These are phyloP conservation scores for Floccularia luteovirens DNA, from an alignment of 768 basidiomycete species.

Conservation along the genomic window DNA sequence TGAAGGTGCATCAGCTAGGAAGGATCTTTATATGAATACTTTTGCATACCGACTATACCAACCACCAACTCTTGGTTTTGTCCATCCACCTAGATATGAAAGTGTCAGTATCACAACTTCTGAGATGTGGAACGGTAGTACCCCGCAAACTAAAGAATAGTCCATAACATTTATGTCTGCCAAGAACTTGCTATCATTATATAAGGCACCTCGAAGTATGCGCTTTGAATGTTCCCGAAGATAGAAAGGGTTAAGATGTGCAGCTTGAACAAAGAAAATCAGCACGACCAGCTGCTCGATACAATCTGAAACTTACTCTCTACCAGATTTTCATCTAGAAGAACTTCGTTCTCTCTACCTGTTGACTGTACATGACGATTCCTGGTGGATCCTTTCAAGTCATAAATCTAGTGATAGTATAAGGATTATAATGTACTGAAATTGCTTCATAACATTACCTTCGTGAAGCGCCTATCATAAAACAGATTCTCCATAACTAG, in stretches of 20 bases:
- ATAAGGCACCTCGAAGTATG: slow-evolving; percentile 83
- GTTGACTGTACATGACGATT: slow-evolving; percentile 92
- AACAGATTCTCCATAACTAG: slow-evolving; percentile 98
- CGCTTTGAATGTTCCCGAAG: slow-evolving; percentile 95
- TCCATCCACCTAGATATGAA: slow-evolving; percentile 61
- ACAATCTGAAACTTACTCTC: slow-evolving; percentile 47
- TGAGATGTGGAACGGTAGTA: slow-evolving; percentile 11
- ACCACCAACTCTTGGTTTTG: slow-evolving; percentile 86
- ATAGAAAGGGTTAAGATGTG: slow-evolving; percentile 85
- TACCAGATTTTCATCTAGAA: slow-evolving; percentile 94
- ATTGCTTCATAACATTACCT: slow-evolving; percentile 36
- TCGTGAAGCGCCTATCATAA: slow-evolving; percentile 85
- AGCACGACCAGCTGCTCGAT: slow-evolving; percentile 4
- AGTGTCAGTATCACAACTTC: background rate
- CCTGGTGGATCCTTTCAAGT: slow-evolving; percentile 92
- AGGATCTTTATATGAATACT: background rate
- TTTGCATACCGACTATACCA: slow-evolving; percentile 87
- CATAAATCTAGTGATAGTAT: slow-evolving; percentile 65
- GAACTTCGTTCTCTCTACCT: slow-evolving; percentile 85
- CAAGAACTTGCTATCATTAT: slow-evolving; percentile 93
- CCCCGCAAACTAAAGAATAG: slow-evolving; percentile 90
- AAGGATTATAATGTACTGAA: slow-evolving; percentile 27
- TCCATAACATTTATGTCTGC: slow-evolving; percentile 96
- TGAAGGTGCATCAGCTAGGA: slow-evolving; percentile 17
- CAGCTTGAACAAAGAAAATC: slow-evolving; percentile 42